Evolutionary conservation across 192 early-diverging fungal genomes (phyloP), one percentile per base, ranked within the genome.

Genomic region (Coemansia sp.): DNA sequence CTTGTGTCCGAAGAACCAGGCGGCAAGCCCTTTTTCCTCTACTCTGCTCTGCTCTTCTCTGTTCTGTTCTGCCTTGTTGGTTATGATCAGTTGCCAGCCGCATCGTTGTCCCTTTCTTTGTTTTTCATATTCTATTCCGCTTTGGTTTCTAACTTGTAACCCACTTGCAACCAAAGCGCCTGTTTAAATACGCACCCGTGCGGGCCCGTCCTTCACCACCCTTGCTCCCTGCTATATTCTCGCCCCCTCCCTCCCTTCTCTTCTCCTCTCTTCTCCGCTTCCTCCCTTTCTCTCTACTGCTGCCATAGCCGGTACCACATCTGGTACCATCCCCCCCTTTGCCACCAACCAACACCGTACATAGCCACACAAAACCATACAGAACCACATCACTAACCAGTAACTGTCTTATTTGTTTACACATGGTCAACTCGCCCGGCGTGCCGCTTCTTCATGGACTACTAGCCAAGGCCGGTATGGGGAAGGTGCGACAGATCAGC

Each of bases 401-500:
- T 2, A 25, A 2, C 39, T 44, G 37, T 39, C 57, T 48, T 49
- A 20, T 12, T 22, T 54, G 25, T 25, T 54, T 22, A 12, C 51
- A 54, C 51, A 81, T 81, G 79, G 70, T 81, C 53, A 48, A 75
- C 65, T 55, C 74, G 60, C 46, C 74, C 3, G 63, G 68, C 55
- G 65, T 72, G 20, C 79, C 70, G 22, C 70, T 81, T 11, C 63
- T 81, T 42, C 74, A 76, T 12, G 79, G 79, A 61, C 68, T 81
- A 37, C 45, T 82, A 82, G 79, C 71, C 65, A 76, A 71, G 68
- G 74, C 79, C 20, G 74, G 74, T 10, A 74, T 82, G 16, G 32
- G 70, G 43, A 82, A 76, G 55, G 74, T 60, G 19, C 66, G 67
- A 7, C 63, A 83, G 56, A 83, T 83, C 50, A 78, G 81, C 70